A percentile compares a stretch with the other conserved stretches of the same genome.
These are phyloP conservation scores for Tolypocladium tundrense DNA, from an alignment of 2,329 filamentous ascomycete genomes.

Conservation along the genomic window DNA sequence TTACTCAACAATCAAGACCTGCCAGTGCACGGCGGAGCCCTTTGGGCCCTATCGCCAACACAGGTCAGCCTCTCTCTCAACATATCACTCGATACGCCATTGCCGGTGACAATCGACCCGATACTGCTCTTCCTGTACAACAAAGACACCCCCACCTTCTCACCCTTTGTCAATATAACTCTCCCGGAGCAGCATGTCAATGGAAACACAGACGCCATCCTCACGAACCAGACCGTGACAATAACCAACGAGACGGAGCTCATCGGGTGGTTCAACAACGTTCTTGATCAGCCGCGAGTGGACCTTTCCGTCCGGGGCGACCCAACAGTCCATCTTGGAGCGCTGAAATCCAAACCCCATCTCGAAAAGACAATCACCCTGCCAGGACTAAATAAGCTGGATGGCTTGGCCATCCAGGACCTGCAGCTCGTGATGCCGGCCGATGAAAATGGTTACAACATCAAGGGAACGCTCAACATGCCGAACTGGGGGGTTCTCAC, in stretches of 20 bases:
- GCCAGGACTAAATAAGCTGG: slow-evolving; percentile 26
- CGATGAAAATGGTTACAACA: slow-evolving; percentile 27
- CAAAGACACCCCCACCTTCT: not conserved
- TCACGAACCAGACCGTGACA: slow-evolving; percentile 17
- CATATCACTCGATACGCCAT: not conserved
- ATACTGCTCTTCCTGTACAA: not conserved
- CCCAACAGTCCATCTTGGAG: slow-evolving; percentile 24
- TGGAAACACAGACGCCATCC: slow-evolving; percentile 23
- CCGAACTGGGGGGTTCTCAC: slow-evolving; percentile 34
- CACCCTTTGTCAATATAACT: not conserved
- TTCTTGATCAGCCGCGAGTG: not conserved
- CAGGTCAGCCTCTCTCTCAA: not conserved
- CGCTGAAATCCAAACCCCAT: slow-evolving; percentile 19
- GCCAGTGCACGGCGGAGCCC: not conserved
- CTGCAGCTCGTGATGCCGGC: slow-evolving; percentile 28
- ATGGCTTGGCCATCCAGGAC: slow-evolving; percentile 26
- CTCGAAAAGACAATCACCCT: slow-evolving; percentile 29
- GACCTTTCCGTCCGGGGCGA: slow-evolving; percentile 27
- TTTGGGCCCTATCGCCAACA: not conserved
- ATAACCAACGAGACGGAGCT: not conserved
- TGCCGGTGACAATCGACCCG: not conserved
- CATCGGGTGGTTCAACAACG: not conserved
- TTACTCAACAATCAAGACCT: not conserved
- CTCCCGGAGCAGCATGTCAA: slow-evolving; percentile 22
- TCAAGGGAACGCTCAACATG: slow-evolving; percentile 30